These are phyloP conservation scores for Solanum paucissectum DNA, from an alignment of 257 asterid genomes.

Conservation along the genomic window DNA sequence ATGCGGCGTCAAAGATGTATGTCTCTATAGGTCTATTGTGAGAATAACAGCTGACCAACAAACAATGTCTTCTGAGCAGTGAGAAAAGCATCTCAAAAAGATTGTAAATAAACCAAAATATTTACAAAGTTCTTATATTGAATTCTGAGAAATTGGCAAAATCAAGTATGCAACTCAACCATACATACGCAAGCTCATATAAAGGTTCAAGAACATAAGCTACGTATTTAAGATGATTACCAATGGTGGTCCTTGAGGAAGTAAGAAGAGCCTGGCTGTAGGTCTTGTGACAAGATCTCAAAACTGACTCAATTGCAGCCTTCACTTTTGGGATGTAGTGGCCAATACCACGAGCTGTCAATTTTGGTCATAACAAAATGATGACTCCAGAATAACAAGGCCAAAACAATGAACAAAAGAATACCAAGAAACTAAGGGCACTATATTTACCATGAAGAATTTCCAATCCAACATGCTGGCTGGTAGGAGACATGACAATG, in stretches of 20 bases:
- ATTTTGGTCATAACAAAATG: background rate
- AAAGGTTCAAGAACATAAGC: background rate
- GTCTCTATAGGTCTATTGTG: background rate
- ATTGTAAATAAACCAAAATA: background rate
- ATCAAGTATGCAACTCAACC: background rate
- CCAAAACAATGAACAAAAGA: background rate
- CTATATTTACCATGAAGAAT: constrained; percentile 70
- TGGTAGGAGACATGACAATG: constrained; percentile 92
- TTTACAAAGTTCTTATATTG: background rate
- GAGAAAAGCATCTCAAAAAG: background rate
- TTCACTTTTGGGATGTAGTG: constrained; percentile 97
- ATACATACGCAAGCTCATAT: background rate
- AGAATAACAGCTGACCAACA: background rate
- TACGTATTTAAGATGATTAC: constrained; percentile 24
- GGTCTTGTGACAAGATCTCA: constrained; percentile 83
- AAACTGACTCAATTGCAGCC: constrained; percentile 84
- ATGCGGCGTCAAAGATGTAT: background rate
- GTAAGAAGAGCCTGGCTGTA: constrained; percentile 92
- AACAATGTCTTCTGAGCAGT: background rate
- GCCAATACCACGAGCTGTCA: constrained; percentile 87
- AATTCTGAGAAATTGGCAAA: background rate
- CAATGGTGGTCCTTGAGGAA: constrained; percentile 90
- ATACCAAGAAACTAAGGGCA: background rate
- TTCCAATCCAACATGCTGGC: constrained; percentile 90
- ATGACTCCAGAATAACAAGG: background rate